Base-by-base conservation (phyloP, 1,284 basidiomycete species). In the Irpex sp. region DNA sequence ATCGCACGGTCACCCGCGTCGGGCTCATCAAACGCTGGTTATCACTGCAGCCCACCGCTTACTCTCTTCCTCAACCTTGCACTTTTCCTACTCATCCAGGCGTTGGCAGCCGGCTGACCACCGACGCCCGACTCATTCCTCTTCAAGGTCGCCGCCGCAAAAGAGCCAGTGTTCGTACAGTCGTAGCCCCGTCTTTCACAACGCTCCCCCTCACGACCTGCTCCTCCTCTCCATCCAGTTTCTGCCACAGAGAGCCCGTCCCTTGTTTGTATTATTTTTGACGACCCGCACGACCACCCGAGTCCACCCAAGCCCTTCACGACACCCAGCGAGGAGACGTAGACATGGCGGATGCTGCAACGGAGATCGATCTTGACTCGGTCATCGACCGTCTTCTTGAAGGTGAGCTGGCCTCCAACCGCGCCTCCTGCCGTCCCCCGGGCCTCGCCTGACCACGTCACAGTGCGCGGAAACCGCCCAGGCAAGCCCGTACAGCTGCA, bases 331-430 rank as follows among this genome's bases (percentile, higher is more conserved):
- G 61, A 67, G 61, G 66, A 65, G 59, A 66, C 65, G 61, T 70
- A 68, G 69, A 60, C 60, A 87, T 87, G 85, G 83, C 86, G 71
- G 87, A 89, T 71, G 78, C 85, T 66, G 78, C 82, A 68, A 89
- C 89, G 73, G 95, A 97, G 77, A 95, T 97, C 79, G 95, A 97
- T 85, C 87, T 98, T 68, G 95, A 98, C 83, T 96, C 94, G 78
- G 94, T 97, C 83, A 97, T 98, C 76, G 95, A 97, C 88, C 87
- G 95, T 67, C 84, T 97, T 68, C 83, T 97, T 68, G 95, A 97
- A 89, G 95, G 95, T 95, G 81, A 81, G 92, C 79, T 79, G 75
- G 76, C 76, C 75, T 68, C 67, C 62, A 35, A 26, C 53, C 36
- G 55, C 58, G 60, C 55, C 46, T 17, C 54, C 46, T 8, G 50